A percentile compares a stretch with the other conserved stretches of the same genome.
Conservation (phyloP, 345 rosid genomes). For the Salix viminalis region DNA sequence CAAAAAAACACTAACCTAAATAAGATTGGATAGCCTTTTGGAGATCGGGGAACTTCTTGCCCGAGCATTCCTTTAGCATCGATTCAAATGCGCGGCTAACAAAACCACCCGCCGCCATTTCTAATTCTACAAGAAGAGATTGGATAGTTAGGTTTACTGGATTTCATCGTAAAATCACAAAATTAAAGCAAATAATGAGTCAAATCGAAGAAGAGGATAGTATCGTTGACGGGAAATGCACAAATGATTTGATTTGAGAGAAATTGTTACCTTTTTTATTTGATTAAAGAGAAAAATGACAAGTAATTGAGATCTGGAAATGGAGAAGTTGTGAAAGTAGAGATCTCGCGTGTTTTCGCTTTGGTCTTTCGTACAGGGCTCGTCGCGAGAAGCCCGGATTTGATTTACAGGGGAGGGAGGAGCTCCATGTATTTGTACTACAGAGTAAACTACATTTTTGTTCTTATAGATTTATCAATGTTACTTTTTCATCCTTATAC, state of each 20-base stretch:
- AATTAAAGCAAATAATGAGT: not conserved
- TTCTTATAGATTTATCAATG: too few species aligned
- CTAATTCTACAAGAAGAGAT: not conserved
- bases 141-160: not conserved
- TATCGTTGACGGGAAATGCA: not conserved
- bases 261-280: not conserved
- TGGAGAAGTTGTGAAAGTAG: not conserved
- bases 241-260: not conserved
- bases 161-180: not conserved
- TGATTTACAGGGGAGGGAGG: too few species aligned
- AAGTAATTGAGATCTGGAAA: constrained; percentile 4
- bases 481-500: too few species aligned
- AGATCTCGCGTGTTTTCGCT: not conserved
- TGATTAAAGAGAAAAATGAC: not conserved
- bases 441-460: too few species aligned
- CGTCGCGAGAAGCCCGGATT: too few species aligned
- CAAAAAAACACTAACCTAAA: constrained; percentile 42
- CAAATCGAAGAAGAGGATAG: not conserved
- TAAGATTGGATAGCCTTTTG: constrained; percentile 74
- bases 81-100: constrained; percentile 89
- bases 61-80: constrained; percentile 86
- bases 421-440: too few species aligned
- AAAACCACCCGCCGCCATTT: constrained; percentile 90
- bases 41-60: constrained; percentile 83
- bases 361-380: too few species aligned